Conservation (phyloP, 768 basidiomycete species). For the Tulasnella sp. region DNA sequence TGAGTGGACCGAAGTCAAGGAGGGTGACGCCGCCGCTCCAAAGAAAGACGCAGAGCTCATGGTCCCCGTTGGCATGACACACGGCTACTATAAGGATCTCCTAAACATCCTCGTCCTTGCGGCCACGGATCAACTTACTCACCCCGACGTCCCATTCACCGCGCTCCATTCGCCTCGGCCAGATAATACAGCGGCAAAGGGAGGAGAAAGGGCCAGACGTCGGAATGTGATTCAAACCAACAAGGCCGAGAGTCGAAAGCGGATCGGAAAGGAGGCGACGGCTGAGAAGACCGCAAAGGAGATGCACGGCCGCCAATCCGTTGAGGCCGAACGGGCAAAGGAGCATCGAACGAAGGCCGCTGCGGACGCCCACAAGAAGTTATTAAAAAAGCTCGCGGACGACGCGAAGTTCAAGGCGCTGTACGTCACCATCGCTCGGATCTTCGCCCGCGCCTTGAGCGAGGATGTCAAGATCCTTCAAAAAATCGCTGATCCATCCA, state of each 20-base stretch:
- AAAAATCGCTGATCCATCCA: conserved; percentile 26
- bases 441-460: conserved; percentile 43
- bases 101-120: conserved; percentile 56
- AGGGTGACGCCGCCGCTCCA: conserved; percentile 13
- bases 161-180: conserved; percentile 16
- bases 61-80: conserved; percentile 24
- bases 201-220: background rate
- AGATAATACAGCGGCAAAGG: background rate
- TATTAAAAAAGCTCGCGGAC: conserved; percentile 17
- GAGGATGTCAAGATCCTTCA: conserved; percentile 38
- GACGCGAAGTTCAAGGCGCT: conserved; percentile 48
- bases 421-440: conserved; percentile 48
- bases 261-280: background rate
- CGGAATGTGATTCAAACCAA: background rate
- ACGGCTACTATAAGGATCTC: conserved; percentile 70
- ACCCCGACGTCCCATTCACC: conserved; percentile 3
- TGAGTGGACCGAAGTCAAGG: conserved; percentile 11
- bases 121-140: conserved; percentile 38
- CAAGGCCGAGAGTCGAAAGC: background rate
- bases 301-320: conserved; percentile 4
- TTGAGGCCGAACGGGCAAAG: background rate
- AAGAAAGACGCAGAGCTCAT: conserved; percentile 18
- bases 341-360: conserved; percentile 11
- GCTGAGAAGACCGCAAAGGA: conserved; percentile 15
- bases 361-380: conserved; percentile 15